Base-by-base conservation (phyloP, 345 rosid genomes). In the Brassica cretica region DNA sequence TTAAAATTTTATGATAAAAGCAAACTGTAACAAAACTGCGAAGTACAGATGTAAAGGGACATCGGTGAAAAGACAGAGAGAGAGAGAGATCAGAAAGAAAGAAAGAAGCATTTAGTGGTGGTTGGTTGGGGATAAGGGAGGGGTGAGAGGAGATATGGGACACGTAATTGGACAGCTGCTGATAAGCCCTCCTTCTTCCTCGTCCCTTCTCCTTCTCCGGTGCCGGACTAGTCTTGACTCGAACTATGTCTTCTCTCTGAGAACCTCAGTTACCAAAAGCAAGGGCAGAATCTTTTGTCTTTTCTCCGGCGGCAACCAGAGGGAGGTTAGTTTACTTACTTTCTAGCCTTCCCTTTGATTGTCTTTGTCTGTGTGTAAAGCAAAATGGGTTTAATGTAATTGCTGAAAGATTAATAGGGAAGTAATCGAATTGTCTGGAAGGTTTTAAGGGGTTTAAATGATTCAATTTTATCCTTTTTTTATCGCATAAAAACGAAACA, bases 221-320 rank as follows among this genome's bases (percentile, higher is more conserved):
- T 62, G 55, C 39, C 80, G 59, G 60, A 68, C 41, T 55, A 65
- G 37, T 56, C 81, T 63, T 8, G 80, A n/a, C 74, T 18, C 60
- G 3, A 72, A 71, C 77, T 88, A 85, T 86, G 71, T 76, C 68
- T 76, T 80, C 70, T 70, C 86, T 78, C 86, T 75, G 32, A 87
- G 67, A 39, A 75, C 80, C 9, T 0, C 71, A 61, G 49, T 74
- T 8, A 79, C 86, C 82, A 87, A 77, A 75, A 82, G 89, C 83
- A 83, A 85, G 4, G 88, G 84, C 74, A 85, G 84, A 78, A 73
- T 89, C 80, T 84, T 82, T 41, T 93, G 98, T 83, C 90, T 87
- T 39, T 89, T 91, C 90, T 85, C 97, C 49, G 49, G 49, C 5
- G 88, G 86, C 82, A 85, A 85, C 76, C 75, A 88, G 76, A 84